These are phyloP conservation scores for Hemileia vastatrix DNA, from an alignment of 1,284 basidiomycete species.

Conservation along the genomic window DNA sequence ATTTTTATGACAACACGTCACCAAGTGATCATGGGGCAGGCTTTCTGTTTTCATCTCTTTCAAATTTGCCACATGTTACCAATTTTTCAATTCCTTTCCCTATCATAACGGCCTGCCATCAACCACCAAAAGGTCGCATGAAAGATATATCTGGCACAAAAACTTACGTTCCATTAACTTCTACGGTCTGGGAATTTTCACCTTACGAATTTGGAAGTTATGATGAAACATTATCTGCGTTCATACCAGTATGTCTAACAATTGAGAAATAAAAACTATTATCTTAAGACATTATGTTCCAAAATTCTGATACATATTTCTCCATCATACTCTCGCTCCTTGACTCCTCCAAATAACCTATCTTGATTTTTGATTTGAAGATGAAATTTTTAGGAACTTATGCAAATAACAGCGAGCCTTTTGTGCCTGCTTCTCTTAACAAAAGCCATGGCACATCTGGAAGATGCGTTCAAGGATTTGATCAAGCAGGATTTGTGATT, in stretches of 20 bases:
- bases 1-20: no score
- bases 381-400: conserved; percentile 45
- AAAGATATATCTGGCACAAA: not conserved
- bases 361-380: conserved; percentile 11
- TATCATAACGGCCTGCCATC: conserved; percentile 13
- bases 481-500: conserved; percentile 13
- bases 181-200: conserved; percentile 49
- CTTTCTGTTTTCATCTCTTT: conserved; percentile 1
- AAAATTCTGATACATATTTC: no score
- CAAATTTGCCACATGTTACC: not conserved
- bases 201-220: conserved; percentile 50
- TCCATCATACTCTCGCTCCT: no score
- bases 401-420: conserved; percentile 40
- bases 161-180: conserved; percentile 1
- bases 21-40: conserved; percentile 8
- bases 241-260: conserved; percentile 39
- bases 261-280: no score
- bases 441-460: not conserved
- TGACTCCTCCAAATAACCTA: no score
- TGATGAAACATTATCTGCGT: conserved; percentile 42
- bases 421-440: conserved; percentile 6
- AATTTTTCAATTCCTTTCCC: conserved; percentile 1
- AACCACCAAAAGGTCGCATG: not conserved
- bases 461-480: conserved; percentile 10
- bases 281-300: no score